Evolutionary conservation across 805 yeast species (phyloP), one percentile per base, ranked within the genome.

Genomic region (Jamesozyma piceae): DNA sequence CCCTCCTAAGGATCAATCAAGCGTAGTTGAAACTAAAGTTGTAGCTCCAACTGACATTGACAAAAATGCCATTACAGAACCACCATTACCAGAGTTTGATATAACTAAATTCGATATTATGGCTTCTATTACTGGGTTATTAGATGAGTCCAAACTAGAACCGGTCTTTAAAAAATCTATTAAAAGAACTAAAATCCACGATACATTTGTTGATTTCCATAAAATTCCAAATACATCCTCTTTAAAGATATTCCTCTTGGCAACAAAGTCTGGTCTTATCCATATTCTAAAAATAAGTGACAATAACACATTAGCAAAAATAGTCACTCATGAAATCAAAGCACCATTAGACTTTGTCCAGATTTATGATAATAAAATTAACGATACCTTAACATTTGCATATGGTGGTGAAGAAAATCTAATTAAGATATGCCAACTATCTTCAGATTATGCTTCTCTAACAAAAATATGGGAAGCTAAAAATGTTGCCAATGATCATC

Each of bases 371-470:
- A 11, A 58, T 52, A 80, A 78, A 3, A 53, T 59, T 2, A 31
- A 35, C 2, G 40, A 19, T 11, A 6, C 9, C 6, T 36, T 43
- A 19, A 59, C 78, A 2, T 77, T 83, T 61, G 95, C 92, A 1
- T 75, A 68, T 53, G 97, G 97, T 29, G 98, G 97, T 24, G 77
- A 85, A 55, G 94, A 88, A 52, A 78, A 78, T 45, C 41, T 60
- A n/a, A 59, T 62, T 17, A 61, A 62, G 40, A 55, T 57, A 27
- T 51, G 54, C 5, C 53, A 55, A 33, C 32, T 54, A 13, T 47
- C 51, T 3, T 53, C 60, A 5, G 50, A 48, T 35, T 54, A 47
- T 18, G 50, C 19, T 42, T 55, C 37, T 51, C 62, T 47, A 55
- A 61, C 52, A 53, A 50, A 54, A 54, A 47, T 82, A 4, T 89